phyloP scores from a whole-genome alignment of 805 yeast species.

The Metschnikowia reukaufii region DNA sequence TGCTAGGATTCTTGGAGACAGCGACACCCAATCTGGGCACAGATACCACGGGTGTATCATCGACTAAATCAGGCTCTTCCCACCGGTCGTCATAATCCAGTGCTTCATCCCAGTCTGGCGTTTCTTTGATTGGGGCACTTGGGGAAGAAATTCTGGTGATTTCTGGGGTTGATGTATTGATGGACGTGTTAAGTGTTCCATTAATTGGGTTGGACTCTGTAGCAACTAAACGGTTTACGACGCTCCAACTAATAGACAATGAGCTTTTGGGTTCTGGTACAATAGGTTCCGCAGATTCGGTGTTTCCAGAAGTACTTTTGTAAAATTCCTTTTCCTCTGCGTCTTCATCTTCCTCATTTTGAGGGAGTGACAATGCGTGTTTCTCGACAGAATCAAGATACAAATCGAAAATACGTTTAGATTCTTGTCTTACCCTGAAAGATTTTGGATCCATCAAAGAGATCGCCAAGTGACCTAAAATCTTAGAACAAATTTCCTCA shows the following conservation, averaged over 20 bases:
- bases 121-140: constrained; percentile 10
- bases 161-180: constrained; percentile 40
- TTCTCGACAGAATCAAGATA: constrained; percentile 46
- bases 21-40: neutral
- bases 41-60: neutral
- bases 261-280: constrained; percentile 12
- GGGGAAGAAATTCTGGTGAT: constrained; percentile 32
- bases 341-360: constrained; percentile 36
- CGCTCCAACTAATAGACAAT: constrained; percentile 37
- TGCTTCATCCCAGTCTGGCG: constrained; percentile 18
- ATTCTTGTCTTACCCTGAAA: constrained; percentile 66
- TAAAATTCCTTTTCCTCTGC: constrained; percentile 41
- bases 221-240: constrained; percentile 37
- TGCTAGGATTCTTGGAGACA: neutral
- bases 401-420: constrained; percentile 62
- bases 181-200: constrained; percentile 37
- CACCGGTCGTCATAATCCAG: constrained; percentile 20
- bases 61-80: constrained; percentile 10
- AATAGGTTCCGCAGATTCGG: neutral
- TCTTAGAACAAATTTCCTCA: constrained; percentile 73
- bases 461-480: constrained; percentile 82
- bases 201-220: constrained; percentile 24
- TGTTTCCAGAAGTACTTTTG: constrained; percentile 23
- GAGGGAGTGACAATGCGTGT: constrained; percentile 37
- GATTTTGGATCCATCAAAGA: constrained; percentile 73